A percentile compares a stretch with the other conserved stretches of the same genome.
Conservation (phyloP, 257 asterid genomes). For the Solanum arcanum region DNA sequence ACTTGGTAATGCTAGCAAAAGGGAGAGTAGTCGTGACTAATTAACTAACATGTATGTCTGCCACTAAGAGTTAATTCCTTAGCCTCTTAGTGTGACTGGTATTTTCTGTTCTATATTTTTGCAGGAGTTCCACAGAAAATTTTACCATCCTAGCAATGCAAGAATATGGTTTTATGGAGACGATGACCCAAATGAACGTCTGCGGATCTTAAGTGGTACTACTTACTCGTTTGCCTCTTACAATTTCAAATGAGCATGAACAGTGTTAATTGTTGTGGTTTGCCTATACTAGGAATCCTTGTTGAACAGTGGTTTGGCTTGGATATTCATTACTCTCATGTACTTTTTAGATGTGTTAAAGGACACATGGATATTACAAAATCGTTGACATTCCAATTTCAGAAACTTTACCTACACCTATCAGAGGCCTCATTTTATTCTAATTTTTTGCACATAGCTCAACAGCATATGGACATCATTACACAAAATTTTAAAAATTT, state of each 20-base stretch:
- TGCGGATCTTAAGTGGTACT: slow-evolving; percentile 83
- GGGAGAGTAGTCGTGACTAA: not conserved
- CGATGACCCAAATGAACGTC: slow-evolving; percentile 82
- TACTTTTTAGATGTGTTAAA: not conserved
- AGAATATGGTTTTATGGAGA: slow-evolving; percentile 99
- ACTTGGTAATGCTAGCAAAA: not conserved
- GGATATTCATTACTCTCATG: not conserved
- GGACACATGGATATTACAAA: not conserved
- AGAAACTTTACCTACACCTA: not conserved
- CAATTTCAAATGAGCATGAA: not conserved
- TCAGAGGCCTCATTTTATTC: not conserved
- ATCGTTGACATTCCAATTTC: not conserved
- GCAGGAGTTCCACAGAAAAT: slow-evolving; percentile 87
- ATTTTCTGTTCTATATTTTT: slow-evolving; percentile 4
- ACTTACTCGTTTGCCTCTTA: not conserved
- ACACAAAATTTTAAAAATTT: not conserved
- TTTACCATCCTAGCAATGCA: slow-evolving; percentile 95
- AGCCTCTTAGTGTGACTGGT: not conserved
- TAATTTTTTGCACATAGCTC: not conserved
- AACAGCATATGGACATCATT: not conserved
- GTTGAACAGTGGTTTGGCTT: not conserved
- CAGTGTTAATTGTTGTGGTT: not conserved
- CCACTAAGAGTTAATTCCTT: not conserved
- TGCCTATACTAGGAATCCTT: not conserved
- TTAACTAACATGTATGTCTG: not conserved